Conservation (phyloP, 2,329 filamentous ascomycete species). For the Hawksworthiomyces lignivorus region DNA sequence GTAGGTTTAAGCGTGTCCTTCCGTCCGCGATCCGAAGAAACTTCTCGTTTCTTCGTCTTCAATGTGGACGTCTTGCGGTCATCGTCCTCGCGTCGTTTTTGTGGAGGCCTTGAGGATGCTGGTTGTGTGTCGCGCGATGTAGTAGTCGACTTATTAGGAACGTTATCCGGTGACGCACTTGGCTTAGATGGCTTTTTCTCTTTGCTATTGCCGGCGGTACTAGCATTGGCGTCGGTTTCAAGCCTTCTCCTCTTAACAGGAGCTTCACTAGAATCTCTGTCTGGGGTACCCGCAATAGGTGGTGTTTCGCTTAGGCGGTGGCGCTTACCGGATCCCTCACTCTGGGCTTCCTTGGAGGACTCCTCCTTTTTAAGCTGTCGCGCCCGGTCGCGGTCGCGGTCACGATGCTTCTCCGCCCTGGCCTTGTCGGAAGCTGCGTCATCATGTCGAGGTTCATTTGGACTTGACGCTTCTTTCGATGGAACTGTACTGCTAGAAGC, state of each 20-base stretch:
- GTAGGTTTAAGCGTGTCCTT: conserved; percentile 33
- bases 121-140: neutral
- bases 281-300: conserved; percentile 41
- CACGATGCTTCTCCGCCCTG: conserved; percentile 49
- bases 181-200: conserved; percentile 38
- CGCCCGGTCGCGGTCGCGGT: conserved; percentile 52
- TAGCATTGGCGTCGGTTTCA: conserved; percentile 35
- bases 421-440: conserved; percentile 39
- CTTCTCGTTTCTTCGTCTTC: conserved; percentile 31
- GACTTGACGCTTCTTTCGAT: conserved; percentile 45
- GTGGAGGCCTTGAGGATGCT: conserved; percentile 19
- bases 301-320: conserved; percentile 53
- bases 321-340: conserved; percentile 48
- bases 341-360: conserved; percentile 45
- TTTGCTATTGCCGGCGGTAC: conserved; percentile 28
- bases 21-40: conserved; percentile 28
- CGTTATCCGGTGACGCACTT: conserved; percentile 37
- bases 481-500: conserved; percentile 43
- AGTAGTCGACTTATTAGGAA: conserved; percentile 32
- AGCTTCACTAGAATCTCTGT: conserved; percentile 45
- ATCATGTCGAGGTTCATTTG: conserved; percentile 40
- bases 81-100: conserved; percentile 36
- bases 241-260: conserved; percentile 50
- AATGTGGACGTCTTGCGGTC: conserved; percentile 26
- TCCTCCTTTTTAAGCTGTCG: conserved; percentile 56